A percentile compares a stretch with the other conserved stretches of the same genome.
Conservation (phyloP, 352 stramenopile species). For the Phytophthora crassamura region DNA sequence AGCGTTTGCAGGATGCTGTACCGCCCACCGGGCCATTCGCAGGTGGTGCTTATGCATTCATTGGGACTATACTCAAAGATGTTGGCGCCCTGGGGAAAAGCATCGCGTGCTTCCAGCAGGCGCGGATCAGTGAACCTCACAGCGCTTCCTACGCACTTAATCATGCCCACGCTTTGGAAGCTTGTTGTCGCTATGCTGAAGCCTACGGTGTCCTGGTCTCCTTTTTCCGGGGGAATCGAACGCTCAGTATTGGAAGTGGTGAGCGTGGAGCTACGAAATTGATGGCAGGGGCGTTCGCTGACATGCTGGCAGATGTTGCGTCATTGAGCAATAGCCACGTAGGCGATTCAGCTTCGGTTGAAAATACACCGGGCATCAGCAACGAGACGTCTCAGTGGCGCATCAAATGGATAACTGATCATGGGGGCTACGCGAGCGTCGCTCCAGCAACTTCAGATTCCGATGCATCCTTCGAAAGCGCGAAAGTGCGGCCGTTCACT, state of each 20-base stretch:
- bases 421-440: constrained; percentile 37
- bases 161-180: constrained; percentile 67
- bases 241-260: constrained; percentile 37
- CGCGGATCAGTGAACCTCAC: constrained; percentile 41
- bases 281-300: constrained; percentile 35
- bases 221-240: constrained; percentile 53
- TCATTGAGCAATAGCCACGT: constrained; percentile 18
- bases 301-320: constrained; percentile 35
- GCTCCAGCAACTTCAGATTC: not conserved
- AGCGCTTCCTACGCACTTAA: constrained; percentile 75
- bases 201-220: constrained; percentile 48
- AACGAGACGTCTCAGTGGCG: constrained; percentile 15
- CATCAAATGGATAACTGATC: constrained; percentile 36
- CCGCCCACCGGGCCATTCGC: constrained; percentile 48
- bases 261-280: constrained; percentile 18
- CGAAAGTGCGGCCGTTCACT: not conserved
- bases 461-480: not conserved
- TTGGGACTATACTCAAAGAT: constrained; percentile 81
- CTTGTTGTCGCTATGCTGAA: constrained; percentile 43
- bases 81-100: constrained; percentile 59
- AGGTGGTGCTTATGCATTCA: constrained; percentile 74
- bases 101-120: constrained; percentile 63
- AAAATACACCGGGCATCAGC: no score
- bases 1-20: constrained; percentile 49
- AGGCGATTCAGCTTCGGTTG: no score